Evolutionary conservation across 768 basidiomycete species (phyloP).

Genomic region (Chlorophyllum brunneum): DNA sequence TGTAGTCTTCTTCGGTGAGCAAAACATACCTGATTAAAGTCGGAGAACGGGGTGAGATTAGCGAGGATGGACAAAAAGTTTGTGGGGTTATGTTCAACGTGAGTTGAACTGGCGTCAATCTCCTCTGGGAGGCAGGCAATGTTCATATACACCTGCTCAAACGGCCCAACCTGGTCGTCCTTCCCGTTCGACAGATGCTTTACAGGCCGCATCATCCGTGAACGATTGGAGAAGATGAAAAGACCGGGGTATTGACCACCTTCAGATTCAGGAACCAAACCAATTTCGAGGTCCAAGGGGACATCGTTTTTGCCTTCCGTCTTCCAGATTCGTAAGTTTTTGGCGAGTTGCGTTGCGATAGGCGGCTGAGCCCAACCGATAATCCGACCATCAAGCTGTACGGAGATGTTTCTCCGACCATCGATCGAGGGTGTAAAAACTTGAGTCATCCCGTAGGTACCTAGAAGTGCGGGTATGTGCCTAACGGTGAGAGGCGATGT

Average conservation of each 20-base stretch:
- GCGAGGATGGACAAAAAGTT: constrained; percentile 96
- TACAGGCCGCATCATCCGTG: constrained; percentile 98
- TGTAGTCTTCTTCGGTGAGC: constrained; percentile 4
- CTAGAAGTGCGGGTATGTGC: constrained; percentile 79
- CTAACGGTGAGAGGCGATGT: constrained; percentile 70
- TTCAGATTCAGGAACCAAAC: constrained; percentile 80
- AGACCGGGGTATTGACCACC: constrained; percentile 97
- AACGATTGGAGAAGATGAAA: constrained; percentile 81
- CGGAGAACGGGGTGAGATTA: constrained; percentile 97
- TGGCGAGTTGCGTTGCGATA: constrained; percentile 78
- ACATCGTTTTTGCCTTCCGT: constrained; percentile 80
- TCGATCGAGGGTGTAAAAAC: constrained; percentile 77
- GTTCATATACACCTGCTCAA: constrained; percentile 99
- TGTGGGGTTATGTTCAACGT: constrained; percentile 92
- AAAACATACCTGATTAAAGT: constrained; percentile 88
- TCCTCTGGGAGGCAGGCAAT: constrained; percentile 90
- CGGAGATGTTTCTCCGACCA: constrained; percentile 75
- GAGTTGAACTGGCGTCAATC: constrained; percentile 74
- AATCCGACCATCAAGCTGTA: constrained; percentile 93
- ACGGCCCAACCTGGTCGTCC: constrained; percentile 89
- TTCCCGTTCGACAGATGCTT: constrained; percentile 83
- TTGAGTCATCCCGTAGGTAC: constrained; percentile 92
- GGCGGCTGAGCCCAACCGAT: constrained; percentile 88
- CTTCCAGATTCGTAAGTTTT: constrained; percentile 87
- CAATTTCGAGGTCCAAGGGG: constrained; percentile 93